Evolutionary conservation across 1,284 basidiomycete species (phyloP).

Genomic region (Apiotrichum siamense): DNA sequence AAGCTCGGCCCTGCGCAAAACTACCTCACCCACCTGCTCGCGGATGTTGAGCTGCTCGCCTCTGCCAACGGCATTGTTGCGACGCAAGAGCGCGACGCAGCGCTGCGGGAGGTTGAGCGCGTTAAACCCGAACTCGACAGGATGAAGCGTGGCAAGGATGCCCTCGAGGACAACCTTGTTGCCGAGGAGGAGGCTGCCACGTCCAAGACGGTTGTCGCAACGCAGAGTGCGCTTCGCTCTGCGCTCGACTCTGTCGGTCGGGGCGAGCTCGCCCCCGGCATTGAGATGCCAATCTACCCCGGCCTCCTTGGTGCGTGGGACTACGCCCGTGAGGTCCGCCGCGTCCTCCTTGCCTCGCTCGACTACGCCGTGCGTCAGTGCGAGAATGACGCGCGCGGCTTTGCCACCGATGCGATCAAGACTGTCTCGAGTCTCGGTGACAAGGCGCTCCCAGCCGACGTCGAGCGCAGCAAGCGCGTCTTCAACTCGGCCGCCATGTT

Average conservation of each 20-base stretch:
- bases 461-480: slow-evolving; percentile 71
- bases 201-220: slow-evolving; percentile 53
- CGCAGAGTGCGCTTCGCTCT: slow-evolving; percentile 59
- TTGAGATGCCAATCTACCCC: slow-evolving; percentile 70
- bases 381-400: slow-evolving; percentile 73
- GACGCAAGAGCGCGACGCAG: slow-evolving; percentile 67
- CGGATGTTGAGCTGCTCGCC: slow-evolving; percentile 82
- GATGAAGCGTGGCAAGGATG: slow-evolving; percentile 68
- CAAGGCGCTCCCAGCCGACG: slow-evolving; percentile 69
- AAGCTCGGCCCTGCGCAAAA: slow-evolving; percentile 95
- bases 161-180: slow-evolving; percentile 73
- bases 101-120: slow-evolving; percentile 63
- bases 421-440: slow-evolving; percentile 68
- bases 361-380: slow-evolving; percentile 74
- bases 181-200: slow-evolving; percentile 71
- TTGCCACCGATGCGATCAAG: slow-evolving; percentile 65
- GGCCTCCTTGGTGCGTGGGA: slow-evolving; percentile 82
- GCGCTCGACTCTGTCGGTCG: slow-evolving; percentile 73
- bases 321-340: slow-evolving; percentile 79
- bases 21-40: slow-evolving; percentile 81
- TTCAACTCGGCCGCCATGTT: slow-evolving; percentile 99
- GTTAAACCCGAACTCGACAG: slow-evolving; percentile 78
- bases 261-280: slow-evolving; percentile 57
- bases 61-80: slow-evolving; percentile 82
- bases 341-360: slow-evolving; percentile 65